Percentiles rank a stretch among this genome's conserved stretches.
These are phyloP conservation scores for Chalaropsis ovoidea DNA, from an alignment of 2,329 filamentous ascomycete genomes.

Conservation along the genomic window DNA sequence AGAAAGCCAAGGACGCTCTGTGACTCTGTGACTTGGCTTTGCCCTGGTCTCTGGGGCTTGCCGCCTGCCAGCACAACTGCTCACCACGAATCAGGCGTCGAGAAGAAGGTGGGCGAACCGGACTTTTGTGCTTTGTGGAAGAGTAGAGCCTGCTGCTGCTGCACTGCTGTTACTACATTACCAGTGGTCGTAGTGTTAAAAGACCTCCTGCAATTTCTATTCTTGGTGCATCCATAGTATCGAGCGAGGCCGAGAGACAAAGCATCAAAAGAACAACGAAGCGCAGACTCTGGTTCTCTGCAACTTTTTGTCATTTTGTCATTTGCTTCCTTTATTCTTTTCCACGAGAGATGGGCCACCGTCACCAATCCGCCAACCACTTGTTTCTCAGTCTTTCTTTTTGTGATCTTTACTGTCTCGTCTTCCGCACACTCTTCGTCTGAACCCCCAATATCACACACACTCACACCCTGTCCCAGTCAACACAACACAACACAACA, in stretches of 20 bases:
- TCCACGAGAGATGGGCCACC: not conserved
- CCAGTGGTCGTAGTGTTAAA: not conserved
- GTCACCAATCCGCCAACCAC: not conserved
- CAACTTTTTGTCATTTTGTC: not conserved
- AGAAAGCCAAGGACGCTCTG: not conserved
- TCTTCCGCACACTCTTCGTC: not conserved
- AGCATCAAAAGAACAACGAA: not conserved
- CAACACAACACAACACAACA: no score
- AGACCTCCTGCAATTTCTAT: conserved; percentile 12
- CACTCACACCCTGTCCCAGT: not conserved
- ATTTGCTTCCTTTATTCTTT: not conserved
- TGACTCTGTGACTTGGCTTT: conserved; percentile 7
- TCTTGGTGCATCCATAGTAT: conserved; percentile 1
- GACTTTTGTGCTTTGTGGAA: not conserved
- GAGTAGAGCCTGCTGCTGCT: not conserved
- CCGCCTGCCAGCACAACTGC: not conserved
- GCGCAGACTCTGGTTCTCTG: conserved; percentile 5
- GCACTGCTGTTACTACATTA: not conserved
- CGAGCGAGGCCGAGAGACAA: not conserved
- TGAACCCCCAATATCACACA: not conserved
- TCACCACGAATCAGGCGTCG: not conserved
- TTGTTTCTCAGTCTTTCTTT: not conserved
- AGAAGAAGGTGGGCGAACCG: conserved; percentile 1
- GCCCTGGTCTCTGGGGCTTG: not conserved
- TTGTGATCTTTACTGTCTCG: not conserved